Base-by-base conservation (phyloP, 2,329 filamentous ascomycete genomes). In the Emergomyces pasteurianus region DNA sequence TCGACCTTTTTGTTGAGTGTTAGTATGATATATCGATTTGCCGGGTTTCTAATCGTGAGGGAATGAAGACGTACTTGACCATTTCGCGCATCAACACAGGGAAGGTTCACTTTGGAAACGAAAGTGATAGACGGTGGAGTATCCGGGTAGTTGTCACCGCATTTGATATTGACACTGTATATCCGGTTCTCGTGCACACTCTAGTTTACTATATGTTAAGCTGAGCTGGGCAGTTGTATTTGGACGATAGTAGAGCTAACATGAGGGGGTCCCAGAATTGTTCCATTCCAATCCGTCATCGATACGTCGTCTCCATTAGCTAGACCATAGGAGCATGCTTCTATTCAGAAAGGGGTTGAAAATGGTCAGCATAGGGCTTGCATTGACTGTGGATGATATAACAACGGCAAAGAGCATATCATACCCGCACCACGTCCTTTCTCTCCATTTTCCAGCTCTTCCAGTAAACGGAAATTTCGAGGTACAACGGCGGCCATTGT, bases 211-310 rank as follows among this genome's bases (percentile, higher is more conserved):
- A 21, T 40, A 26, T 49, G 50, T 60, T 38, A 43, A 28, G 46
- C 56, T 57, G 47, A 59, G 50, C 46, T 53, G 21, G 58, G 49
- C 12, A 49, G 6, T 18, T 53, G 52, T 12, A 55, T 34, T 12
- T n/a, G 34, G 18, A 14, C 34, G 34, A 36, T 36, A 1, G 2
- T 42, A 21, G 8, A 23, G 79, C 89, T 71, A 81, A 96, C 94
- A 75, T 97, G 92, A 73, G 94, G 92, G 67, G 94, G 94, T 1
- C 94, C 94, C 57, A 96, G 86, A 66, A 99, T 97, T 18, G 94
- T 99, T 70, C 92, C 94, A 71, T 95, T 96, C 94, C 94, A 99
- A 80, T 96, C 91, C 65, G 89, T 92, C 92, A 99, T 96, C 75
- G 94, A 84, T 65, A 96, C 83, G 71, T 99, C 94, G 72, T 96